Conservation (phyloP, 768 basidiomycete genomes). For the Tricholoma bakamatsutake region DNA sequence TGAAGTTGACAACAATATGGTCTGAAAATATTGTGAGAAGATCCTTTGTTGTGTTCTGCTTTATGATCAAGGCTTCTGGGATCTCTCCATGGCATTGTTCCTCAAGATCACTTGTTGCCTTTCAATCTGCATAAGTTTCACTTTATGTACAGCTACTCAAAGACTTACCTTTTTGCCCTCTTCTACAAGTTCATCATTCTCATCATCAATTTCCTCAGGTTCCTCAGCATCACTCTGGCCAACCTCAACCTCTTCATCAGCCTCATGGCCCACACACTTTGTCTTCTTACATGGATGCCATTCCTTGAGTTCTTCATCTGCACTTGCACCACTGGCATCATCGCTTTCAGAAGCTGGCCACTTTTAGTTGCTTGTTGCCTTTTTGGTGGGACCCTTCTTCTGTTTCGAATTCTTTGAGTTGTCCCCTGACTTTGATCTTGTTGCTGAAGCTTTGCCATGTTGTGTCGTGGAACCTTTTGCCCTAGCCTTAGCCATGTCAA, state of each 20-base stretch:
- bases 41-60: background rate
- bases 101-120: background rate
- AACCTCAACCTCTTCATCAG: background rate
- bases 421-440: background rate
- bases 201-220: background rate
- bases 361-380: background rate
- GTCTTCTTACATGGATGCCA: background rate
- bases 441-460: background rate
- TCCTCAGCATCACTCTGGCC: background rate
- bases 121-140: background rate
- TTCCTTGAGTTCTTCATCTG: background rate
- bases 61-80: background rate
- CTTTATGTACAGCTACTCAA: background rate
- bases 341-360: background rate
- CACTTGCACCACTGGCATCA: background rate
- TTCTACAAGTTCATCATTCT: background rate
- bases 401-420: background rate
- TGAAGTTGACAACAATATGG: background rate
- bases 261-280: background rate
- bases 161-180: background rate
- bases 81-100: background rate
- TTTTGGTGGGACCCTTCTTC: background rate
- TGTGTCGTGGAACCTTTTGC: background rate
- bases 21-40: background rate
- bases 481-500: background rate